phyloP scores from a whole-genome alignment of 768 basidiomycete species.

The Rhizopogon roseolus region DNA sequence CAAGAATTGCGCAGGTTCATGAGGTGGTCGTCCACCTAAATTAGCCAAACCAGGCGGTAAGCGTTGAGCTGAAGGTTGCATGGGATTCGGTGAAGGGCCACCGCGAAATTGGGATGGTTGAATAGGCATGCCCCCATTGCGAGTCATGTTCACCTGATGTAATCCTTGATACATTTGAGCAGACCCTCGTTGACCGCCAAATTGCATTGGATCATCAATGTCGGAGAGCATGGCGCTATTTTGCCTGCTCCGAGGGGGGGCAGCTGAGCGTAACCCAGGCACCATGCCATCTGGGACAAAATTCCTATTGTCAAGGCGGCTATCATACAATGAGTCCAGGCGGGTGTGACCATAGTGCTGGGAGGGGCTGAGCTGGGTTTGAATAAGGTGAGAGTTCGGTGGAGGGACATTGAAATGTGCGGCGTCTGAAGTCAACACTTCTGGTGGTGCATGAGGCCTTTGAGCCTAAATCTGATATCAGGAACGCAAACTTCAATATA shows the following conservation, averaged over 20 bases:
- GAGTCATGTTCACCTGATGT: constrained; percentile 45
- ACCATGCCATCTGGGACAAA: constrained; percentile 86
- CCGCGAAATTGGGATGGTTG: constrained; percentile 67
- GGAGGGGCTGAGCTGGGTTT: constrained; percentile 38
- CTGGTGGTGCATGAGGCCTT: constrained; percentile 18
- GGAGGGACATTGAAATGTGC: constrained; percentile 18
- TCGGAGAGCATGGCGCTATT: constrained; percentile 51
- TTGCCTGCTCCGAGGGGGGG: constrained; percentile 59
- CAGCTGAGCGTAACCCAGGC: constrained; percentile 69
- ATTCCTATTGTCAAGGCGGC: constrained; percentile 66
- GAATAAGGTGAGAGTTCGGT: constrained; percentile 32
- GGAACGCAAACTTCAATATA: neutral
- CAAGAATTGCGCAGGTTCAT: constrained; percentile 66
- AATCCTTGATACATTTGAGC: constrained; percentile 54
- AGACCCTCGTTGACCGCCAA: constrained; percentile 54
- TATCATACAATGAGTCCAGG: constrained; percentile 68
- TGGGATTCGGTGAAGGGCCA: constrained; percentile 57
- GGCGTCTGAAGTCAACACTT: constrained; percentile 18
- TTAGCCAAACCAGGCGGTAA: constrained; percentile 80
- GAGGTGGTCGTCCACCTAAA: constrained; percentile 76
- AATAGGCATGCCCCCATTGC: constrained; percentile 49
- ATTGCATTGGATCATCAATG: constrained; percentile 59
- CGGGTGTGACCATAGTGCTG: constrained; percentile 39
- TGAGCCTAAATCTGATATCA: constrained; percentile 21
- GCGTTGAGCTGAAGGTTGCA: constrained; percentile 48